Base-by-base conservation (phyloP, 129 eudicot genomes). In the Glebionis coronaria region DNA sequence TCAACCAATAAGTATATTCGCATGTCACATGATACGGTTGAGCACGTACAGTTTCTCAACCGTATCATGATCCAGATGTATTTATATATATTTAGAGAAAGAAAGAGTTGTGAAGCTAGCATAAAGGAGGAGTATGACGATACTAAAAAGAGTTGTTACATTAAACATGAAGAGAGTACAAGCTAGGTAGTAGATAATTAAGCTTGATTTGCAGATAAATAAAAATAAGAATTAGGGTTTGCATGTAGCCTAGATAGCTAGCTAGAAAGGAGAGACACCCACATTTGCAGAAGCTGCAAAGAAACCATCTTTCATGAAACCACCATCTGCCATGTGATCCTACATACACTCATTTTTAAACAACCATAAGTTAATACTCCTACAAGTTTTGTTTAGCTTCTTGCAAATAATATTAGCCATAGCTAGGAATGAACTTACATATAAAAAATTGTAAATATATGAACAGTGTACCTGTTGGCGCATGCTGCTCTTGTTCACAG, bases 401-500 rank as follows among this genome's bases (percentile, higher is more conserved):
- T 14, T 31, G 16, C 15, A 59, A 57, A 57, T 27, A 12, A 25
- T 57, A 7, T 35, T 35, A 35, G 10, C 42, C 28, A 9, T 21
- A 55, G 60, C 60, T 28, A 65, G 14, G 29, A 44, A 64, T 44
- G 63, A 20, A 68, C 27, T 12, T 35, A 10, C 10, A 7, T 35
- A 7, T 35, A 35, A 35, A 29, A 35, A 35, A 35, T 1, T 35
- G 7, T 35, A 15, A 68, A 40, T 12, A 53, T 68, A 55, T 74
- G 75, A 61, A 50, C 65, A 81, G 71, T 74, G 49, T 84, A 84
- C 95, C 86, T 83, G 87, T 70, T 76, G 87, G 76, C 82, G 84
- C 81, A 82, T 76, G 77, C 65, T 73, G 73, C 64, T 68, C 78
- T 79, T 83, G 80, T 78, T 87, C 56, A 74, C 82, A 23, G 69